Conservation (phyloP, 139 green algal species). For the Zygnema circumcarinatum region DNA sequence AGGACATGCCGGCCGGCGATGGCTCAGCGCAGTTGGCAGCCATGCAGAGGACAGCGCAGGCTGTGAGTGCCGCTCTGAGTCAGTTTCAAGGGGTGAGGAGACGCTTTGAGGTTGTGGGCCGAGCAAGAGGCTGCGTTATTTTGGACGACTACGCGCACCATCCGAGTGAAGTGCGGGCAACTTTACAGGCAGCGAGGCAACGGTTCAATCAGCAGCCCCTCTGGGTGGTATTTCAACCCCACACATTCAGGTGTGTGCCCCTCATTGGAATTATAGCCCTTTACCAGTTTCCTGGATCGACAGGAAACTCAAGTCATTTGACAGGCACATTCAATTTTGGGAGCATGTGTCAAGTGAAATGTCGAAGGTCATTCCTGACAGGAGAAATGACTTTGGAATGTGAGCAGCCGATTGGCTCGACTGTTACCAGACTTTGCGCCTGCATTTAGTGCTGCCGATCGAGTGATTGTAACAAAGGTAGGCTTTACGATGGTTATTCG, state of each 20-base stretch:
- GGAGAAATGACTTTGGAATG: no score
- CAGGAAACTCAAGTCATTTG: background rate
- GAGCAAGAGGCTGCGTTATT: slow-evolving; percentile 21
- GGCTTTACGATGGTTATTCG: background rate
- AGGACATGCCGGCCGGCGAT: slow-evolving; percentile 28
- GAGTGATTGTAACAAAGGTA: slow-evolving; percentile 58
- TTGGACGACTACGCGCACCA: slow-evolving; percentile 62
- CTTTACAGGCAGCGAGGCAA: slow-evolving; percentile 58
- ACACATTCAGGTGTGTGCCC: slow-evolving; percentile 57
- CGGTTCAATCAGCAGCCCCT: slow-evolving; percentile 55
- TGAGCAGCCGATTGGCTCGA: slow-evolving; percentile 41
- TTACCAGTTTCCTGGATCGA: background rate
- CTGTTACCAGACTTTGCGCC: slow-evolving; percentile 52
- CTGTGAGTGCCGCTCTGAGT: background rate
- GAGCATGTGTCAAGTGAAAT: background rate
- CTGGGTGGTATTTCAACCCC: slow-evolving; percentile 62
- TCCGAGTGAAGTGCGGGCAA: slow-evolving; percentile 59
- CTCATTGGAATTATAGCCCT: background rate
- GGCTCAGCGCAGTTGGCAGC: slow-evolving; percentile 4
- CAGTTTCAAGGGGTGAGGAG: slow-evolving; percentile 46
- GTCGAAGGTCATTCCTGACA: no score
- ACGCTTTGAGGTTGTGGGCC: slow-evolving; percentile 56
- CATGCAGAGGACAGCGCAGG: slow-evolving; percentile 21
- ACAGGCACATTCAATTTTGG: background rate
- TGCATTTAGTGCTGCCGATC: slow-evolving; percentile 52